Evolutionary conservation across 345 rosid species (phyloP).

Genomic region (Corchorus capsularis): DNA sequence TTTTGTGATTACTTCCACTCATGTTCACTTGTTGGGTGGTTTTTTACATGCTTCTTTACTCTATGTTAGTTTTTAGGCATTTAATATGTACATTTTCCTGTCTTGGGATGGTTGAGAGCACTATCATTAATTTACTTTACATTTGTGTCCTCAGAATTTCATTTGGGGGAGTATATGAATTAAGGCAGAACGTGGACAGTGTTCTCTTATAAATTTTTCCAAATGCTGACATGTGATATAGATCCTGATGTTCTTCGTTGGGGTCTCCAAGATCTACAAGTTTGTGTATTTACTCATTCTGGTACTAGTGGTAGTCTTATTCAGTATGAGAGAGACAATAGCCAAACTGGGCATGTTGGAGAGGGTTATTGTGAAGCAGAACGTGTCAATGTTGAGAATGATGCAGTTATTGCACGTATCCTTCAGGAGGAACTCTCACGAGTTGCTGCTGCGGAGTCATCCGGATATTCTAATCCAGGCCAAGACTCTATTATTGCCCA

Average conservation of each 20-base stretch:
- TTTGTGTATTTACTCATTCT: conserved; percentile 54
- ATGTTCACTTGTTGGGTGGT: not conserved
- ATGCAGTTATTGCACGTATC: conserved; percentile 73
- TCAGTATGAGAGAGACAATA: conserved; percentile 42
- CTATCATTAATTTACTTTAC: conserved; percentile 8
- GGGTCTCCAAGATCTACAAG: conserved; percentile 71
- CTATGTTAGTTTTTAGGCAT: not conserved
- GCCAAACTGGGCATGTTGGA: conserved; percentile 50
- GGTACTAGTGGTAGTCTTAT: conserved; percentile 56
- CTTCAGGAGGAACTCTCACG: conserved; percentile 78
- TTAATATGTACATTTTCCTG: not conserved
- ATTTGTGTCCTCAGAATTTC: conserved; percentile 12
- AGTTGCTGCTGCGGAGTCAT: conserved; percentile 57
- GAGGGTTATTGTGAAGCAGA: conserved; percentile 53
- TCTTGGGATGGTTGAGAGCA: not conserved
- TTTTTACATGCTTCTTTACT: not conserved
- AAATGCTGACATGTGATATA: conserved; percentile 41
- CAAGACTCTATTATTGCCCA: conserved; percentile 58
- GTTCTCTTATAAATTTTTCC: conserved; percentile 1
- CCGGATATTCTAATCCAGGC: conserved; percentile 33
- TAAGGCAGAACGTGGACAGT: not conserved
- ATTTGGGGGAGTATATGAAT: conserved; percentile 8
- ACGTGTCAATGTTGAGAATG: conserved; percentile 53
- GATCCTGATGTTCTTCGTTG: conserved; percentile 83
- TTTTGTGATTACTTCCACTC: not conserved